These are phyloP conservation scores for Aspergillus phoenicis DNA, from an alignment of 2,329 filamentous ascomycete species.

Conservation along the genomic window DNA sequence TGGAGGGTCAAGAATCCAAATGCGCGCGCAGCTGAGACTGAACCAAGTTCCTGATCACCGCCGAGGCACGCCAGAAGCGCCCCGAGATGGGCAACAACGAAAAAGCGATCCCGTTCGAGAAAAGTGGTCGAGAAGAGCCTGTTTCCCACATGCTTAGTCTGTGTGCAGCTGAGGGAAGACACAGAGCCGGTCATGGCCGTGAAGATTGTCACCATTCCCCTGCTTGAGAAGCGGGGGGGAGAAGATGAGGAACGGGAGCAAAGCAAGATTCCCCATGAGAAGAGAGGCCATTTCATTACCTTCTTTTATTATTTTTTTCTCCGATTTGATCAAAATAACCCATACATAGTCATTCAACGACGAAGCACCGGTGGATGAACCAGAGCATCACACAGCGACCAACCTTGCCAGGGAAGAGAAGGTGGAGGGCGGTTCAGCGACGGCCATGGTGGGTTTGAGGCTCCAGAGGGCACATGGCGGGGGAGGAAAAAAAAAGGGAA, in stretches of 20 bases:
- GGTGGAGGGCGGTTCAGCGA: conserved; percentile 12
- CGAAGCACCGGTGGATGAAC: neutral
- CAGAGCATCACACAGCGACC: neutral
- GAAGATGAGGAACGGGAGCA: neutral
- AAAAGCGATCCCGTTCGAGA: conserved; percentile 22
- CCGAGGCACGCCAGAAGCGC: conserved; percentile 7
- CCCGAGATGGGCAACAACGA: conserved; percentile 4
- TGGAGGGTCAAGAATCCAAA: neutral
- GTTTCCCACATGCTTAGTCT: conserved; percentile 27
- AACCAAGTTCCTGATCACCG: neutral
- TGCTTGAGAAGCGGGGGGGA: neutral
- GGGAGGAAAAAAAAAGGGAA: neutral
- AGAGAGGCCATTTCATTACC: conserved; percentile 15
- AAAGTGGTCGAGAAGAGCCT: conserved; percentile 21
- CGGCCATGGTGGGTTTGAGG: conserved; percentile 14
- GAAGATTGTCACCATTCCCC: conserved; percentile 8
- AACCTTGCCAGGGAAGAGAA: neutral
- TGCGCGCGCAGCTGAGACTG: neutral
- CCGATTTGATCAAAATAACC: too few relatives aligned
- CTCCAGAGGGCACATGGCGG: conserved; percentile 10
- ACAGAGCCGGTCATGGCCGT: conserved; percentile 15
- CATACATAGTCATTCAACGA: neutral
- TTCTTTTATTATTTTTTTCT: neutral
- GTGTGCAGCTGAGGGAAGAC: conserved; percentile 18
- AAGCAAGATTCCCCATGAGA: neutral